Evolutionary conservation across 2,329 filamentous ascomycete genomes (phyloP), one percentile per base, ranked within the genome.

Genomic region (Fusarium euwallaceae): DNA sequence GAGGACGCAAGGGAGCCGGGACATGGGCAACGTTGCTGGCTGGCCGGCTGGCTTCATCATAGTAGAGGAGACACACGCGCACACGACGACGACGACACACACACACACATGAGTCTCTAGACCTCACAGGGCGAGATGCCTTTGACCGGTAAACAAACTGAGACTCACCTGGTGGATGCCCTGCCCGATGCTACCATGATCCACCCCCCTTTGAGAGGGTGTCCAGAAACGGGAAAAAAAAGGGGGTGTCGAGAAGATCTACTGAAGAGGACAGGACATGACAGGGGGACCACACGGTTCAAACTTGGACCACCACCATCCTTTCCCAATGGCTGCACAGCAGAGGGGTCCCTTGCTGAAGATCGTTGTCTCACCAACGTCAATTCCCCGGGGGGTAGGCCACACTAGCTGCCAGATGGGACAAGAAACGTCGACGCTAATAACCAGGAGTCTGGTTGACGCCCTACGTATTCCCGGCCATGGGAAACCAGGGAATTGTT

Each of bases 311-410:
- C 45, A 56, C 61, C 34, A 56, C 53, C 56, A 34, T 12, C 32
- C 32, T 34, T 34, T 34, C 32, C 32, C 32, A 11, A 20, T n/a
- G 34, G 48, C 61, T 43, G 59, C 37, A 45, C 14, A 56, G 45
- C 36, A 67, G 41, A 64, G 20, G n/a, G n/a, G 37, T 39, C 45
- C 65, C 69, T 63, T 72, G 70, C 2, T 41, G 69, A 66, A 69
- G 70, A 72, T 72, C 69, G 51, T 62, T 70, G 62, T 75, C 69
- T 70, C 72, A 67, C 53, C 71, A 69, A 60, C 29, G 56, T 59
- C 37, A 56, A 69, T 43, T 66, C 45, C 51, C 39, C 64, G 17
- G 45, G 58, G 17, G 45, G 43, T 16, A 51, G 24, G 17, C 24
- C 48, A n/a, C 71, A 34, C 59, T 55, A 64, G 61, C 27, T 22